Percentiles rank a stretch among this genome's conserved stretches.
Conservation (phyloP, 2,329 filamentous ascomycete species). For the Pyricularia pennisetigena region DNA sequence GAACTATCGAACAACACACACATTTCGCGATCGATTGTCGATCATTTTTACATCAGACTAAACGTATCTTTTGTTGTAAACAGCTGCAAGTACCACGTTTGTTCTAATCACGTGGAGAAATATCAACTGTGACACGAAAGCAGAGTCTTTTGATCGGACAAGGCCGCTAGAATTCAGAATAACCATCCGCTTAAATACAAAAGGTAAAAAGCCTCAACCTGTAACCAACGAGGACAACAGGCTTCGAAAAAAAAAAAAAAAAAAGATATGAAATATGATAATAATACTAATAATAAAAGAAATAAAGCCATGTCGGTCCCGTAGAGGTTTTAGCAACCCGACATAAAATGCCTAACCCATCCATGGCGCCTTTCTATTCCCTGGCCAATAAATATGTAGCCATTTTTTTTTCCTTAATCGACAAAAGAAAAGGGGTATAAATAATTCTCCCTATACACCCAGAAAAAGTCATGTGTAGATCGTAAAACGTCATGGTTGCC, state of each 20-base stretch:
- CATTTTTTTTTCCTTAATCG: not conserved
- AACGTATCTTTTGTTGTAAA: no score
- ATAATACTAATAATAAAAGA: not conserved
- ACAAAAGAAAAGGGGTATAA: not conserved
- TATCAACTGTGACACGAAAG: not conserved
- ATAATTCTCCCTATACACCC: not conserved
- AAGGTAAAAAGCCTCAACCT: not conserved
- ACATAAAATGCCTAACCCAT: not conserved
- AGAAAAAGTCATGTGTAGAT: not conserved
- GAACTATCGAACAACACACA: not conserved
- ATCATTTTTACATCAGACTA: not conserved
- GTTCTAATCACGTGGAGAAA: not conserved
- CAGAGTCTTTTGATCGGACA: not conserved
- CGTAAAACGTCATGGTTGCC: conserved; percentile 9
- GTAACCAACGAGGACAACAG: not conserved
- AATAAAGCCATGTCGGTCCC: not conserved
- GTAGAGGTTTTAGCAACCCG: not conserved
- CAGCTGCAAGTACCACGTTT: no score
- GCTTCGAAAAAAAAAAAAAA: not conserved
- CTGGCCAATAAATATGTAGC: not conserved
- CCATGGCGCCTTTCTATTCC: not conserved
- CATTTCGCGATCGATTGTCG: not conserved
- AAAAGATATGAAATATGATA: not conserved
- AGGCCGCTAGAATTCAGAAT: not conserved
- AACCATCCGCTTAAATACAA: not conserved